A percentile compares a stretch with the other conserved stretches of the same genome.
These are phyloP conservation scores for Yarrowia sp. DNA, from an alignment of 805 yeast genomes.

Conservation along the genomic window DNA sequence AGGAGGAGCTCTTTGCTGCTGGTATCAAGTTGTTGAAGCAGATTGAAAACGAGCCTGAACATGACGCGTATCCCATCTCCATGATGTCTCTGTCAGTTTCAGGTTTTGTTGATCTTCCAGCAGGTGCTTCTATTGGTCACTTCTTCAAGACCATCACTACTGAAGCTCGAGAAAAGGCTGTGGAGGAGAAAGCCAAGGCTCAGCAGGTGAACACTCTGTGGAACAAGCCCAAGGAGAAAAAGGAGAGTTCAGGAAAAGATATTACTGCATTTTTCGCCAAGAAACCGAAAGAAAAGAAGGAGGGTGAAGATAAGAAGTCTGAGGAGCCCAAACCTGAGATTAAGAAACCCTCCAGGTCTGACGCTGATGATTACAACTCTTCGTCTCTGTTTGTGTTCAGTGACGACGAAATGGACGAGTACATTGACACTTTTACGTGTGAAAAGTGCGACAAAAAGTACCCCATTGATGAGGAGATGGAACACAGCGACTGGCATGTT, in stretches of 20 bases:
- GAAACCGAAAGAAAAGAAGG: conserved; percentile 11
- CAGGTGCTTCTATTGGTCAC: conserved; percentile 19
- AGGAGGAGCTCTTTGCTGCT: conserved; percentile 45
- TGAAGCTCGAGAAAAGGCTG: conserved; percentile 19
- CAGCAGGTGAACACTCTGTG: conserved; percentile 11
- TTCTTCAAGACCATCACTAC: conserved; percentile 38
- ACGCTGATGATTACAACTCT: conserved; percentile 21
- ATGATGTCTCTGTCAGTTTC: conserved; percentile 39
- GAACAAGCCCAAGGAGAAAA: conserved; percentile 24
- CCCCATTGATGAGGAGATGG: conserved; percentile 42
- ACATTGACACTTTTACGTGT: conserved; percentile 44
- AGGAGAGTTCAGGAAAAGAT: conserved; percentile 12
- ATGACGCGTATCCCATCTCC: conserved; percentile 38
- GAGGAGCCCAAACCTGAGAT: neutral
- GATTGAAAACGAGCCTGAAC: conserved; percentile 46
- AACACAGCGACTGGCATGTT: conserved; percentile 54
- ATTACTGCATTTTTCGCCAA: conserved; percentile 21
- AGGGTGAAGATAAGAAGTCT: neutral
- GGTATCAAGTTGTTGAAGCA: conserved; percentile 44
- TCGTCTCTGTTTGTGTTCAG: conserved; percentile 21
- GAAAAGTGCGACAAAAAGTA: conserved; percentile 46
- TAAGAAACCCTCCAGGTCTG: neutral
- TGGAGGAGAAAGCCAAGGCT: neutral
- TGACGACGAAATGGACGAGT: conserved; percentile 28
- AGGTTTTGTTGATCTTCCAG: conserved; percentile 37